Percentiles rank a stretch among this genome's conserved stretches.
Conservation (phyloP, 2,329 filamentous ascomycete genomes). For the Microascus cirrosus region DNA sequence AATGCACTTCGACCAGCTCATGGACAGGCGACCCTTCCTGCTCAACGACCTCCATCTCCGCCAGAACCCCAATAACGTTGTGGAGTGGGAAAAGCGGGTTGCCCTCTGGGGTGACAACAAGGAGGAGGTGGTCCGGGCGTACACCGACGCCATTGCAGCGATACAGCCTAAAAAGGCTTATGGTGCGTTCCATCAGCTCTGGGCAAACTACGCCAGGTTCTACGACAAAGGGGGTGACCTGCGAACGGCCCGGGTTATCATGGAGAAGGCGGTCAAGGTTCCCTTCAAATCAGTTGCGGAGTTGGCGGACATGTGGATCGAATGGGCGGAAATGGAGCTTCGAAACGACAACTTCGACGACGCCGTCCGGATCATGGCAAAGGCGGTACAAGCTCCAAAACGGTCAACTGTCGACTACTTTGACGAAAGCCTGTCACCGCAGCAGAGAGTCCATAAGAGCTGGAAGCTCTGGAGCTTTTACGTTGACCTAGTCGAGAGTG, state of each 20-base stretch:
- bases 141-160: slow-evolving; percentile 85
- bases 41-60: slow-evolving; percentile 91
- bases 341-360: slow-evolving; percentile 93
- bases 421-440: slow-evolving; percentile 84
- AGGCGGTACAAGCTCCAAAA: slow-evolving; percentile 93
- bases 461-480: slow-evolving; percentile 99
- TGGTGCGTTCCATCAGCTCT: slow-evolving; percentile 87
- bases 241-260: slow-evolving; percentile 76
- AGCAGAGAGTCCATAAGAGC: slow-evolving; percentile 95
- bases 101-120: slow-evolving; percentile 92
- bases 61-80: slow-evolving; percentile 92
- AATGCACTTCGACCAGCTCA: slow-evolving; percentile 95
- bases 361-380: slow-evolving; percentile 91
- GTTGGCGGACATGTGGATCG: slow-evolving; percentile 95
- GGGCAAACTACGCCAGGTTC: slow-evolving; percentile 94
- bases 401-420: slow-evolving; percentile 98
- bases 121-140: slow-evolving; percentile 82
- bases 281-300: slow-evolving; percentile 97
- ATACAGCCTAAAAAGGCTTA: slow-evolving; percentile 91
- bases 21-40: slow-evolving; percentile 92
- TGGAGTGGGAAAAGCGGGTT: slow-evolving; percentile 96
- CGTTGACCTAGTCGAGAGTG: slow-evolving; percentile 92
- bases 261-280: slow-evolving; percentile 97
- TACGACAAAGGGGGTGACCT: slow-evolving; percentile 85
- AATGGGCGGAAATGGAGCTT: slow-evolving; percentile 98